Base-by-base conservation (phyloP, 2,329 filamentous ascomycete species). In the Bretziella fagacearum region DNA sequence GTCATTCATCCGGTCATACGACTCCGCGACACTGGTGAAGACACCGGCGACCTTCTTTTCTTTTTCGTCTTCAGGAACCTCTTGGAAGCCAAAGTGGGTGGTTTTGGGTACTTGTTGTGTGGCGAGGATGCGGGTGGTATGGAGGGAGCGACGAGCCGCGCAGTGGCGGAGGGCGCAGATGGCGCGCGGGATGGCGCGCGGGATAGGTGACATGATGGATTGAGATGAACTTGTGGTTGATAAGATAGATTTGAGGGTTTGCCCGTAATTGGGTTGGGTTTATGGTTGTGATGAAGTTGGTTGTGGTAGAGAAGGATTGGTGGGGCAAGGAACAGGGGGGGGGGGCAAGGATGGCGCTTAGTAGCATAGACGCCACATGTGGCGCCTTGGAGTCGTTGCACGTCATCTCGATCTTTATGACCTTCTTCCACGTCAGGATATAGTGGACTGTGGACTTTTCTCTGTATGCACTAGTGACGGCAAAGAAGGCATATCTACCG, bases 1-100 rank as follows among this genome's bases (percentile, higher is more conserved):
- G 62, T 98, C 91, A 66, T 98, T 98, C 91, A 98, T 98, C 52
- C 80, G 81, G 63, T 98, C 91, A 65, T 98, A 98, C 15, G 82
- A 85, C 53, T 84, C 79, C 55, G 91, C 91, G 33, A 98, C 91
- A 54, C 82, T 95, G 62, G 84, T 89, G 67, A 98, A 98, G 50
- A 98, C 91, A 35, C 75, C 77, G 51, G 82, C 82, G 33, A 95
- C 87, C 70, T 66, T 62, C 54, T 69, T 57, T 37, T 65, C 67
- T 64, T 95, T 95, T 61, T 91, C 70, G 7, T 76, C 69, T 60
- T 93, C 84, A 13, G 81, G 76, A 33, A 95, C 72, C 35, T 84
- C 89, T 64, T 87, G 74, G 61, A 85, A 95, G 44, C 87, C 87
- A 62, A 95, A 95, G 65, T 94, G 86, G 43, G 87, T 94, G 52